A percentile compares a stretch with the other conserved stretches of the same genome.
Evolutionary conservation across 208 protist species (phyloP).

Genomic region (Plasmodiophora brassicae): DNA sequence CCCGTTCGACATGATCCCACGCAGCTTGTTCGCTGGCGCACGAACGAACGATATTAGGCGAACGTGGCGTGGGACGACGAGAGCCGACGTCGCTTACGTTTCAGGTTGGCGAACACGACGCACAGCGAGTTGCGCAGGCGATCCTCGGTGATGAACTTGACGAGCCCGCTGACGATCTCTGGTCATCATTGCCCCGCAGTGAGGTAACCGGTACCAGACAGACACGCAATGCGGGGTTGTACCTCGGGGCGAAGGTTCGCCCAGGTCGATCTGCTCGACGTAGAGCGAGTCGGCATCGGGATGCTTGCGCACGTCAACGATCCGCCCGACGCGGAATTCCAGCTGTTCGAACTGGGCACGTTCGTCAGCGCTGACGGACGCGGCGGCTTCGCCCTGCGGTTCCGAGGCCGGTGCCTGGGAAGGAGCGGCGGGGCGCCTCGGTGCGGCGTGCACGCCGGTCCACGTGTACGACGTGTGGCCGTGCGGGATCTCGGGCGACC

Average conservation of each 20-base stretch:
- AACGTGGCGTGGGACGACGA: background rate
- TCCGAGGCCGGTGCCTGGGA: background rate
- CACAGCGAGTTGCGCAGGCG: background rate
- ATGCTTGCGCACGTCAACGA: background rate
- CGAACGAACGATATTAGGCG: background rate
- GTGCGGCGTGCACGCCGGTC: background rate
- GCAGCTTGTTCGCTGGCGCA: background rate
- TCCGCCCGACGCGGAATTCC: constrained; percentile 4
- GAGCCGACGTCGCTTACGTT: too few species aligned
- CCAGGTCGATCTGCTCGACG: constrained; percentile 27
- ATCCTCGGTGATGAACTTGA: background rate
- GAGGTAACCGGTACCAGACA: too few species aligned
- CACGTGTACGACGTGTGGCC: background rate
- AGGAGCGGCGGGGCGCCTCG: background rate
- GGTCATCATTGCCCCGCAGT: too few species aligned
- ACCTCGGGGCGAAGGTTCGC: constrained; percentile 5
- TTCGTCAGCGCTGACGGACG: too few species aligned
- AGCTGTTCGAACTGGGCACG: background rate
- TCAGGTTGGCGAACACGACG: constrained; percentile 20
- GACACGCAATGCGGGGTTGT: too few species aligned
- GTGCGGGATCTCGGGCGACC: background rate
- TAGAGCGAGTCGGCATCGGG: constrained; percentile 2
- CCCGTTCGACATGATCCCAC: background rate
- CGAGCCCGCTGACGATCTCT: constrained; percentile 19
- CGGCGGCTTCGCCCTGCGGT: background rate